Conservation (phyloP, 2,329 filamentous ascomycete genomes). For the Fusarium veterinarium region DNA sequence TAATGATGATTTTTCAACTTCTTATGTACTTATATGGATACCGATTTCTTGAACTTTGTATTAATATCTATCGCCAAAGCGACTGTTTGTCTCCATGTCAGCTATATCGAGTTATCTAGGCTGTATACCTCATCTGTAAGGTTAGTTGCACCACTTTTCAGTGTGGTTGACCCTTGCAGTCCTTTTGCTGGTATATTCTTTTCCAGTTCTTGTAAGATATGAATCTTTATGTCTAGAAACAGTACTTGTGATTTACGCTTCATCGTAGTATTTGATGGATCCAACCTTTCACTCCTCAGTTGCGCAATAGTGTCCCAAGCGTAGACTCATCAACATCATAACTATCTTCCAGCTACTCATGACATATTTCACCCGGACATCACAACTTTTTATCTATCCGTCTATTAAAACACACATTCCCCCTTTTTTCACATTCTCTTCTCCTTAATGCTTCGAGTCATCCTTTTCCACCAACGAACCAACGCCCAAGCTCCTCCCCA, state of each 20-base stretch:
- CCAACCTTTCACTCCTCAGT: background rate
- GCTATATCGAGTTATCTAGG: background rate
- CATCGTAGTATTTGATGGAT: background rate
- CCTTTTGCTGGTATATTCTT: background rate
- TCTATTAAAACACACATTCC: slow-evolving; percentile 36
- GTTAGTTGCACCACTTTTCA: background rate
- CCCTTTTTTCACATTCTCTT: background rate
- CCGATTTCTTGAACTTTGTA: background rate
- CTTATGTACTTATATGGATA: background rate
- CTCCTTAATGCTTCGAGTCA: slow-evolving; percentile 57
- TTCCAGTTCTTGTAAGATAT: background rate
- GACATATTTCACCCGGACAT: slow-evolving; percentile 22
- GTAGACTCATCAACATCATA: background rate
- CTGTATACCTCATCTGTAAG: background rate
- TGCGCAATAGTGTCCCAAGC: background rate
- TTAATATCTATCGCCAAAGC: background rate
- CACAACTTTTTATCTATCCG: slow-evolving; percentile 42
- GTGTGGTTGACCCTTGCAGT: background rate
- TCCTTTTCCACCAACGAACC: slow-evolving; percentile 80
- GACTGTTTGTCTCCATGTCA: background rate
- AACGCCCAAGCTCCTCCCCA: slow-evolving; percentile 83
- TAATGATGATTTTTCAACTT: background rate
- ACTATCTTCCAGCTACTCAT: slow-evolving; percentile 2
- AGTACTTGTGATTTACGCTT: background rate
- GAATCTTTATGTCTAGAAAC: fast-evolving